These are phyloP conservation scores for Pestalotiopsis sp. DNA, from an alignment of 2,329 filamentous ascomycete genomes.

Conservation along the genomic window DNA sequence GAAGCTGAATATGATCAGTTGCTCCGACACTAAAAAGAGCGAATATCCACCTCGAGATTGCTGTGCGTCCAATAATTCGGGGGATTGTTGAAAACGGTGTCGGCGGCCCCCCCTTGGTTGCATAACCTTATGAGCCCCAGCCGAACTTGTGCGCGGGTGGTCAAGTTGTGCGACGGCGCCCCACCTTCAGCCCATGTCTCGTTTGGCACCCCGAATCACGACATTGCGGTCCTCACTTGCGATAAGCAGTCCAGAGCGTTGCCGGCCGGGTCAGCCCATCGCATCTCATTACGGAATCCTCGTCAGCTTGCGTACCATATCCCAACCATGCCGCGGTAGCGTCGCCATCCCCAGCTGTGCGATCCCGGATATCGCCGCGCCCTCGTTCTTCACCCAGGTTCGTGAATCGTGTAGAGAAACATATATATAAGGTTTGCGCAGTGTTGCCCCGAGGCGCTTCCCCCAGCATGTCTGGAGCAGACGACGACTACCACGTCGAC, in stretches of 20 bases:
- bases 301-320: constrained; percentile 3
- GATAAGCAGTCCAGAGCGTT: constrained; percentile 7
- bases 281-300: constrained; percentile 7
- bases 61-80: neutral
- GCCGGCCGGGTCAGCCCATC: neutral
- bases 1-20: constrained; percentile 6
- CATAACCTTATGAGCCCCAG: neutral
- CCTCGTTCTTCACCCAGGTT: neutral
- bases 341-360: neutral
- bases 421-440: constrained; percentile 4
- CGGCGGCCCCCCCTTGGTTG: neutral
- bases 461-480: neutral
- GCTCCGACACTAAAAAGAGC: neutral
- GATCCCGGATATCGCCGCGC: neutral
- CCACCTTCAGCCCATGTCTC: neutral
- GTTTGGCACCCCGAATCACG: neutral
- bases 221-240: constrained; percentile 1
- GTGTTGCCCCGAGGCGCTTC: neutral
- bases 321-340: constrained; percentile 3
- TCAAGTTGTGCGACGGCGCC: neutral
- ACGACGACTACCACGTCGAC: neutral
- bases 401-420: neutral
- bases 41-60: neutral
- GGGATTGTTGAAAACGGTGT: neutral
- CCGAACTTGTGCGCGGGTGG: neutral